A percentile compares a stretch with the other conserved stretches of the same genome.
phyloP scores from a whole-genome alignment of 352 stramenopile genomes.

The Pythium angustatum region DNA sequence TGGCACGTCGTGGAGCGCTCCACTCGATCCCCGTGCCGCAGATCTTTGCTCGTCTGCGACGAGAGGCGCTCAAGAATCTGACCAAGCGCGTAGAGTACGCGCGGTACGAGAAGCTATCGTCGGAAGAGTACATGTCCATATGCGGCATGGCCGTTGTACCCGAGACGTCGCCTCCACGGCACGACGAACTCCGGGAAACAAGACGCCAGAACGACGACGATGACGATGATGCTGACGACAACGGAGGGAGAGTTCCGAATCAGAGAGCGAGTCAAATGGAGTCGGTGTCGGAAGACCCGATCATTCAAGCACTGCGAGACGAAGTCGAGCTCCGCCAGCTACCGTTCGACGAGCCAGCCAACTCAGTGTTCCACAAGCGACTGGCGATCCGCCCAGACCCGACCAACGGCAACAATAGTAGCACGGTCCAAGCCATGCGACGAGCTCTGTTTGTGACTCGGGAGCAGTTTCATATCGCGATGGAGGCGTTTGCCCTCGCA shows the following conservation, averaged over 20 bases:
- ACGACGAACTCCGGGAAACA: constrained; percentile 17
- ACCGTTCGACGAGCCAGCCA: constrained; percentile 21
- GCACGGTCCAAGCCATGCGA: constrained; percentile 32
- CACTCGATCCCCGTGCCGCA: constrained; percentile 46
- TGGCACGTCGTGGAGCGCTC: constrained; percentile 34
- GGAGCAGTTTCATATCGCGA: constrained; percentile 57
- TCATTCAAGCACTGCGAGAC: constrained; percentile 19
- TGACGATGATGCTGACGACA: constrained; percentile 6
- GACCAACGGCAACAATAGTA: constrained; percentile 28
- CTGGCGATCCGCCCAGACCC: constrained; percentile 25
- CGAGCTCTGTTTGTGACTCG: constrained; percentile 45
- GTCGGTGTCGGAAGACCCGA: background rate
- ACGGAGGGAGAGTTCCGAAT: constrained; percentile 5
- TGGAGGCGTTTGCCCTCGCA: constrained; percentile 52
- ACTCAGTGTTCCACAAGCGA: constrained; percentile 22
- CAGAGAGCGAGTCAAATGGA: no score
- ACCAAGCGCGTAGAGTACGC: constrained; percentile 38
- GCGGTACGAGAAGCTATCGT: constrained; percentile 47
- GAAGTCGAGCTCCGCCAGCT: constrained; percentile 22
- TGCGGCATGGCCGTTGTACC: constrained; percentile 41
- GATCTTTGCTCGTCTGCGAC: constrained; percentile 52
- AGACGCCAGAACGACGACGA: constrained; percentile 11
- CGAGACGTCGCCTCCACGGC: background rate
- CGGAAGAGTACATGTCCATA: constrained; percentile 70
- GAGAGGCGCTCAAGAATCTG: constrained; percentile 58